Conservation (phyloP, 805 yeast species). For the Lipomyces kockii region DNA sequence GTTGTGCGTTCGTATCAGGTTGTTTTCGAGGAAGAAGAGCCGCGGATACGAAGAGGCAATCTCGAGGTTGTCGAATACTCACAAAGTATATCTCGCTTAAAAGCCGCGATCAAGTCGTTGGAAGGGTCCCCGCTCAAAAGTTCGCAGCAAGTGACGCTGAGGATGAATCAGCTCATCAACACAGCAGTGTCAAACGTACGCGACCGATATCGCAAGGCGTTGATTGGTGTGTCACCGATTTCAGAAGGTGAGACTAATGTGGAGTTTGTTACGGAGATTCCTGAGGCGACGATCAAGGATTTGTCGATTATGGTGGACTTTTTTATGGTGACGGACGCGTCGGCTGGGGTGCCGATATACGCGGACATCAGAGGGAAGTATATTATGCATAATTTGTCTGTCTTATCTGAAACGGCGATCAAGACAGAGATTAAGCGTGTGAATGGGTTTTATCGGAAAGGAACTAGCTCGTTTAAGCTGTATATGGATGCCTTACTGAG, state of each 20-base stretch:
- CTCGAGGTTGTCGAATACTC: constrained; percentile 39
- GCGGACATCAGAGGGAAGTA: constrained; percentile 25
- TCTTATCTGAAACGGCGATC: constrained; percentile 16
- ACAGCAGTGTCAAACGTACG: constrained; percentile 30
- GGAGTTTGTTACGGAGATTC: constrained; percentile 10
- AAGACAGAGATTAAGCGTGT: constrained; percentile 16
- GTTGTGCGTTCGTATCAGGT: constrained; percentile 26
- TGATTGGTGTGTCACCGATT: constrained; percentile 11
- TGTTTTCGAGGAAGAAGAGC: constrained; percentile 35
- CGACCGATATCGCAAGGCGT: constrained; percentile 22
- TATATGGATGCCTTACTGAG: constrained; percentile 14
- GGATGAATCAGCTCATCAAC: constrained; percentile 28
- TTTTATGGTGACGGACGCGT: constrained; percentile 23
- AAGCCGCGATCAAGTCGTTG: constrained; percentile 39
- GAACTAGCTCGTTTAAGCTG: constrained; percentile 21
- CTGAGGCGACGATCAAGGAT: constrained; percentile 8
- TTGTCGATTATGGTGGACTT: constrained; percentile 32
- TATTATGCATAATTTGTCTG: constrained; percentile 12
- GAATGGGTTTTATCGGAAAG: constrained; percentile 29
- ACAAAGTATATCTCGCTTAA: constrained; percentile 38
- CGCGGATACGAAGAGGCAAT: constrained; percentile 36
- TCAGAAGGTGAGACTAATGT: not conserved
- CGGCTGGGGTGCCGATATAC: constrained; percentile 24
- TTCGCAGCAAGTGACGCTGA: constrained; percentile 25
- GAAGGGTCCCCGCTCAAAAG: constrained; percentile 38